Evolutionary conservation across 2,329 filamentous ascomycete genomes (phyloP).

Genomic region (Ophiocordyceps camponoti-leonardi): DNA sequence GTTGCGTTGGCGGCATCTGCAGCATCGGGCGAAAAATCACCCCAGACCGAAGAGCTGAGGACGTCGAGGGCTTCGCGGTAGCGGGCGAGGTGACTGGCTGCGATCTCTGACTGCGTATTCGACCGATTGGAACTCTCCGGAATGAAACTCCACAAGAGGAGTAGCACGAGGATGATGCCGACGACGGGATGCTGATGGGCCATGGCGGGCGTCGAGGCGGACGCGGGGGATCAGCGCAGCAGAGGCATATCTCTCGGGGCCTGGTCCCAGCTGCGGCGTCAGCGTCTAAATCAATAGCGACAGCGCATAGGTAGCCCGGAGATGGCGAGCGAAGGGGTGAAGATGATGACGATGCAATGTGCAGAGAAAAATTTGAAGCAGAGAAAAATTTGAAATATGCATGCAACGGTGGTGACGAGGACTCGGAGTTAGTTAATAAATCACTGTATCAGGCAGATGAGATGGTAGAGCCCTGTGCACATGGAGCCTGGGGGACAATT

Average conservation of each 20-base stretch:
- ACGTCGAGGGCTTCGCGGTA: slow-evolving; percentile 34
- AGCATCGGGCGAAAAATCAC: slow-evolving; percentile 34
- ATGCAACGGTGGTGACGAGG: too few species aligned
- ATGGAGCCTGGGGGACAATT: neutral
- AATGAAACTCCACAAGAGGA: slow-evolving; percentile 22
- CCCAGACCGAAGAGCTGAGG: slow-evolving; percentile 40
- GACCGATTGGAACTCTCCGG: slow-evolving; percentile 19
- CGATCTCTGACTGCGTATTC: slow-evolving; percentile 16
- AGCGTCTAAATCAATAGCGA: neutral
- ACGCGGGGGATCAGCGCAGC: neutral
- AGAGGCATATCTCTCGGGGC: neutral
- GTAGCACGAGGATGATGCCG: slow-evolving; percentile 12
- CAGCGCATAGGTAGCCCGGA: too few species aligned
- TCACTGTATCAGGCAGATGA: too few species aligned
- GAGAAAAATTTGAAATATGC: too few species aligned
- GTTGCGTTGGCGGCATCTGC: neutral
- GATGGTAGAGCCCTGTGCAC: neutral
- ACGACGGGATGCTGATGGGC: slow-evolving; percentile 24
- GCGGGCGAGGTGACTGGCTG: slow-evolving; percentile 27
- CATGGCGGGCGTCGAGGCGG: slow-evolving; percentile 15
- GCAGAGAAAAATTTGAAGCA: neutral
- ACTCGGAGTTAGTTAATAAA: too few species aligned
- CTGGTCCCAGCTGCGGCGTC: neutral
- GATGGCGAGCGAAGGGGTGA: too few species aligned
- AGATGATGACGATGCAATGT: neutral